These are phyloP conservation scores for Evansstolkia leycettana DNA, from an alignment of 495 filamentous ascomycete genomes.

Conservation along the genomic window DNA sequence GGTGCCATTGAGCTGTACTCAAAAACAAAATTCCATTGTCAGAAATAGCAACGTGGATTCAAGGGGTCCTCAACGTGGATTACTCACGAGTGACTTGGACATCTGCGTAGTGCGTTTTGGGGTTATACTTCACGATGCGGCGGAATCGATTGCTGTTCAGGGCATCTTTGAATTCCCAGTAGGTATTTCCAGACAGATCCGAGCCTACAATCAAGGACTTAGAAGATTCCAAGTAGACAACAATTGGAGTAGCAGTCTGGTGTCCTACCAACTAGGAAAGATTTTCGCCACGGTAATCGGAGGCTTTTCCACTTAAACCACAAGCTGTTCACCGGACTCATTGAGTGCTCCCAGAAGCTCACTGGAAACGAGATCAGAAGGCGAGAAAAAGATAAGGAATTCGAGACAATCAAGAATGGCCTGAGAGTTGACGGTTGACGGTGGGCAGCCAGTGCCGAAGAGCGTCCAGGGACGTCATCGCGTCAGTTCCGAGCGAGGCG, in stretches of 20 bases:
- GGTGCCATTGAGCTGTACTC: conserved; percentile 72
- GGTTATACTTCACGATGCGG: conserved; percentile 56
- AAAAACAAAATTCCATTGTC: conserved; percentile 8
- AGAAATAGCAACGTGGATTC: conserved; percentile 1
- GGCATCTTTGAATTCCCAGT: conserved; percentile 77
- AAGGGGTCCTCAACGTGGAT: no score
- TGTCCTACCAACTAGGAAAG: conserved; percentile 66
- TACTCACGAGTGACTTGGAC: conserved; percentile 47
- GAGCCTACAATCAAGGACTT: conserved; percentile 42
- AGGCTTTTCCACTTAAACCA: conserved; percentile 86
- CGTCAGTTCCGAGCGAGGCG: background rate
- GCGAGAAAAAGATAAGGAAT: no score
- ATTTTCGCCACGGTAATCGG: conserved; percentile 73
- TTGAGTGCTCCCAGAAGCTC: conserved; percentile 4
- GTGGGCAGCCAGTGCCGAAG: conserved; percentile 6
- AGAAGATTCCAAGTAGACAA: conserved; percentile 1
- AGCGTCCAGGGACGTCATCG: conserved; percentile 18
- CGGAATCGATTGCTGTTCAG: conserved; percentile 41
- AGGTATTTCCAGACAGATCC: conserved; percentile 84
- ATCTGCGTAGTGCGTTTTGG: conserved; percentile 51
- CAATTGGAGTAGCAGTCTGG: background rate
- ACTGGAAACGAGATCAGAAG: conserved; percentile 2
- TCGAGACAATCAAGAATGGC: no score
- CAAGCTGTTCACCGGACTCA: conserved; percentile 33
- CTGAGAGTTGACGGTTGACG: conserved; percentile 7